Evolutionary conservation across 371 early-diverging fungal species (phyloP).

Genomic region (Agmasoma carcini): DNA sequence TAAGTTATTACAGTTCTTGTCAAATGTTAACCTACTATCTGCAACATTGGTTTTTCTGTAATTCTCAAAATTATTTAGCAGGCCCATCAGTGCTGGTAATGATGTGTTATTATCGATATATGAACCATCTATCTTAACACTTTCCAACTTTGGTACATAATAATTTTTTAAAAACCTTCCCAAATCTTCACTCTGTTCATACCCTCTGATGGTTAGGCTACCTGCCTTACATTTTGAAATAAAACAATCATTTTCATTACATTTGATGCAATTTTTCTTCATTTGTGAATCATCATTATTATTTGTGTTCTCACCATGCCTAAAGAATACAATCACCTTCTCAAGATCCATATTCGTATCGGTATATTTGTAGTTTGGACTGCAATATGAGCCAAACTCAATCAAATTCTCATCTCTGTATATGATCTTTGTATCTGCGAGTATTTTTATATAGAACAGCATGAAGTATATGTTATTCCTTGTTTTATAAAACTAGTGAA

Average conservation of each 20-base stretch:
- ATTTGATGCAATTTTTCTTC: slow-evolving; percentile 33
- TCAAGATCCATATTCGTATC: neutral
- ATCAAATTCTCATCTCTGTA: no score
- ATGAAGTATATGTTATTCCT: no score
- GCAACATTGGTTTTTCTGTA: neutral
- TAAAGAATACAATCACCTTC: slow-evolving; percentile 37
- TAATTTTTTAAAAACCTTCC: slow-evolving; percentile 43
- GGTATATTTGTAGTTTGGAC: neutral
- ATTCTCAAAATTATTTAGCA: neutral
- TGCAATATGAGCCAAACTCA: neutral
- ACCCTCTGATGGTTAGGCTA: slow-evolving; percentile 41
- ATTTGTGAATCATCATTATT: slow-evolving; percentile 20
- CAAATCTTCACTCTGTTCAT: slow-evolving; percentile 34
- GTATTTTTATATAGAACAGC: no score
- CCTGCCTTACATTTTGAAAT: slow-evolving; percentile 34
- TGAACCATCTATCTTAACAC: neutral
- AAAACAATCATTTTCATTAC: slow-evolving; percentile 2
- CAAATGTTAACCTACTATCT: neutral
- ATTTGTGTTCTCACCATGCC: slow-evolving; percentile 47
- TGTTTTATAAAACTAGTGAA: no score
- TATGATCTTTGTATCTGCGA: no score
- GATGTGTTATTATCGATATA: slow-evolving; percentile 30
- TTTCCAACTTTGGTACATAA: slow-evolving; percentile 14
- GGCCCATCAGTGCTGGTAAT: slow-evolving; percentile 24
- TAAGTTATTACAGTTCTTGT: neutral